These are phyloP conservation scores for Russula earlei DNA, from an alignment of 768 basidiomycete species.

Conservation along the genomic window DNA sequence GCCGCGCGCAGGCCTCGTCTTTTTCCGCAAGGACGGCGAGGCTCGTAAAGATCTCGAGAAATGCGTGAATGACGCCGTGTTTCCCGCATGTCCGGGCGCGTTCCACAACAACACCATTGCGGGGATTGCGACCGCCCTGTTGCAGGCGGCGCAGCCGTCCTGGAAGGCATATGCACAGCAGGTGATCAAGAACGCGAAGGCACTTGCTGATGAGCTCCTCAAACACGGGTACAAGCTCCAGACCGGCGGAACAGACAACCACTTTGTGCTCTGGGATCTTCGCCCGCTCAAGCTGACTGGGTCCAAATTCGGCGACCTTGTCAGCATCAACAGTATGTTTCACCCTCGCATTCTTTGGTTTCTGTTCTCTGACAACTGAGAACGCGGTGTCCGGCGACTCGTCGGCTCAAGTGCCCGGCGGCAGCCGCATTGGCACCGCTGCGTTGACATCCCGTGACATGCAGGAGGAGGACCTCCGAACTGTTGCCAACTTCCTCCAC, in stretches of 20 bases:
- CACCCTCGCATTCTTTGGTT: background rate
- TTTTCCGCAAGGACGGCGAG: conserved; percentile 91
- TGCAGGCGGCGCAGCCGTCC: conserved; percentile 81
- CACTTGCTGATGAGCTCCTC: conserved; percentile 64
- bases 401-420: conserved; percentile 92
- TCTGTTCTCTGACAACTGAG: conserved; percentile 36
- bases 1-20: conserved; percentile 94
- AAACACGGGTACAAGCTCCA: conserved; percentile 90
- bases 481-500: conserved; percentile 86
- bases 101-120: conserved; percentile 99
- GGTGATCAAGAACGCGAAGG: conserved; percentile 80
- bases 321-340: conserved; percentile 85
- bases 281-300: conserved; percentile 92
- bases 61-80: conserved; percentile 95
- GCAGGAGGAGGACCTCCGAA: conserved; percentile 76
- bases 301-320: conserved; percentile 92
- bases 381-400: conserved; percentile 97
- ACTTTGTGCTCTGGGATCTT: conserved; percentile 96
- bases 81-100: conserved; percentile 99
- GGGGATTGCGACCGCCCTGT: conserved; percentile 84
- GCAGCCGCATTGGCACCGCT: conserved; percentile 91
- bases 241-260: conserved; percentile 94
- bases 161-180: conserved; percentile 92
- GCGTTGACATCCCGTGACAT: conserved; percentile 94
- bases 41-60: conserved; percentile 83